Evolutionary conservation across 225 moss, liverwort and hornwort species (phyloP).

Genomic region (Thuidium tamariscinum): DNA sequence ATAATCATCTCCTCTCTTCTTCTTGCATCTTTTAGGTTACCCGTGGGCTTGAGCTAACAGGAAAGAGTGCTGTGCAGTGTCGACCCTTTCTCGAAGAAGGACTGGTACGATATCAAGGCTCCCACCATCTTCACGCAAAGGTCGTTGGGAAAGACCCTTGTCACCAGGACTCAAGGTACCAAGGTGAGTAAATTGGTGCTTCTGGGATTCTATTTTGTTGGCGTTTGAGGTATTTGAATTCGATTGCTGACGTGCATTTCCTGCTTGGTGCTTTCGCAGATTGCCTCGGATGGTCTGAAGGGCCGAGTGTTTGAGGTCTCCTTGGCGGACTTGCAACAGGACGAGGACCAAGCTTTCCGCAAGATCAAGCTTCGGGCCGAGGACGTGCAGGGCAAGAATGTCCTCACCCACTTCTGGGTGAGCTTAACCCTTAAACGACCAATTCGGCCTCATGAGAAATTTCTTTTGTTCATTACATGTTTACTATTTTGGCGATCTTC

Average conservation of each 20-base stretch:
- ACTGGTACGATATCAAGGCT: slow-evolving; percentile 32
- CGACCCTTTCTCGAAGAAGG: slow-evolving; percentile 33
- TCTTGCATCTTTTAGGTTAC: background rate
- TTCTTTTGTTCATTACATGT: background rate
- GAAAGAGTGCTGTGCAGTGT: background rate
- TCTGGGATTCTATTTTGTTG: too few species aligned
- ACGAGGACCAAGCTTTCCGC: slow-evolving; percentile 60
- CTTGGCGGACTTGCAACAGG: slow-evolving; percentile 51
- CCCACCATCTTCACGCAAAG: slow-evolving; percentile 53
- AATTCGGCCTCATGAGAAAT: background rate
- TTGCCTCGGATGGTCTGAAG: slow-evolving; percentile 69
- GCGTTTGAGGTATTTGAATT: background rate
- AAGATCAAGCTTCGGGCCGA: slow-evolving; percentile 68
- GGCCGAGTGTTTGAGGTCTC: slow-evolving; percentile 62
- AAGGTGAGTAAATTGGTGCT: slow-evolving; percentile 7
- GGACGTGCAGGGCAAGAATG: slow-evolving; percentile 59
- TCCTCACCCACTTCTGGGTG: slow-evolving; percentile 59
- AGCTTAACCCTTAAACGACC: background rate
- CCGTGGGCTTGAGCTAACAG: background rate
- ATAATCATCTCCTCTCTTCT: background rate
- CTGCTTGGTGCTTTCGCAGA: background rate
- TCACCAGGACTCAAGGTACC: slow-evolving; percentile 58
- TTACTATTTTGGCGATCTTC: background rate
- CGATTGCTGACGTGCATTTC: background rate
- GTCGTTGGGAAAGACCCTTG: slow-evolving; percentile 58